Base-by-base conservation (phyloP, 768 basidiomycete species). In the Sporobolomyces roseus region DNA sequence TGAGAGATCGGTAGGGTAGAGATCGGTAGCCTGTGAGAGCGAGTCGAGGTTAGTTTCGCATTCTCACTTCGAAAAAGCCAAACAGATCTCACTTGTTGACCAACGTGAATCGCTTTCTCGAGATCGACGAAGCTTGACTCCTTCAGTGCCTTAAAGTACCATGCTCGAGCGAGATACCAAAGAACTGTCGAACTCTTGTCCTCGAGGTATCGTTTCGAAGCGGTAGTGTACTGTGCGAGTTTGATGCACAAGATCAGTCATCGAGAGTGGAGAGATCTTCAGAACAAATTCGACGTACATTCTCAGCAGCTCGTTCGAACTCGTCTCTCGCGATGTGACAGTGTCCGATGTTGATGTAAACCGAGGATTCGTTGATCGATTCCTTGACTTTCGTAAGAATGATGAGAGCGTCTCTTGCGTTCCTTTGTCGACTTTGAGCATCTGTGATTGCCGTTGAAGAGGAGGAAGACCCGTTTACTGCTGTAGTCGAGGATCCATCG, bases 301-400 rank as follows among this genome's bases (percentile, higher is more conserved):
- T 90, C 79, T 99, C 93, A 70, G 98, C 93, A 1, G 96, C 94
- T 55, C 90, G 84, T 71, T 98, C 94, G 77, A 88, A 96, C 77
- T 99, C 94, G 66, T 96, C 94, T 58, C 91, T 83, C 25, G 86
- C 84, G 76, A 91, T 94, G 77, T 93, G 89, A 75, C 93, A 96
- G 75, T 98, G 96, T 0, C 93, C 96, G 83, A 97, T 93, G 78
- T 99, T 99, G 76, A 91, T 82, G 76, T 93, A 92, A 6, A 96
- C 92, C 58, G 89, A 89, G 10, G 90, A 91, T 49, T 86, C 85
- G 65, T 85, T 84, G 61, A 92, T 80, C 3, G 86, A 88, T 80
- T 98, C 96, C 62, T 91, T 84, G 59, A 98, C 88, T 79, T 94
- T 91, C 4, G 86, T 88, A 75, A 99, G 91, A 41, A 94, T 84